Percentiles rank a stretch among this genome's conserved stretches.
phyloP scores from a whole-genome alignment of 352 stramenopile genomes.

The Globisporangium camurandrum region DNA sequence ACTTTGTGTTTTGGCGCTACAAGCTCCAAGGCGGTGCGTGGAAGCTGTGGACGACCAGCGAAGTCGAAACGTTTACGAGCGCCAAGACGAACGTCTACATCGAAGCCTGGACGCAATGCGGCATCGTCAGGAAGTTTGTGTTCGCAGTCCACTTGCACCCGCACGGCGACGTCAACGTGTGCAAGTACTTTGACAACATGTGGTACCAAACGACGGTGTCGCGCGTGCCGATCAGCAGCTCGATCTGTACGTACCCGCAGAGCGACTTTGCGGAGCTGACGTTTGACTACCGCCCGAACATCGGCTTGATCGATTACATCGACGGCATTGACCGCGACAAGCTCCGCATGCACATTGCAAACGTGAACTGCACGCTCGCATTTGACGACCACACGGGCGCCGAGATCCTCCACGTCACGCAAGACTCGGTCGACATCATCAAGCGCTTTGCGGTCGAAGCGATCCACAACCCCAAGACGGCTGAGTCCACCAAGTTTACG shows the following conservation, averaged over 20 bases:
- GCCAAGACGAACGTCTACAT: conserved; percentile 40
- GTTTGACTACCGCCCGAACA: conserved; percentile 50
- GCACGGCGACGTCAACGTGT: conserved; percentile 35
- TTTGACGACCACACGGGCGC: conserved; percentile 20
- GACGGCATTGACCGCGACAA: conserved; percentile 23
- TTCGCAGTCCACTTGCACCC: conserved; percentile 50
- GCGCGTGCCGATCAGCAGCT: conserved; percentile 18
- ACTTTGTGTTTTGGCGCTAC: conserved; percentile 70
- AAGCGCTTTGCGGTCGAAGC: conserved; percentile 49
- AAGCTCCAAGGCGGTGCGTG: conserved; percentile 24
- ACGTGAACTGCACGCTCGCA: conserved; percentile 32
- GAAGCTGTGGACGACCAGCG: conserved; percentile 23
- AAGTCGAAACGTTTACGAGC: conserved; percentile 25
- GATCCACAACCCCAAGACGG: conserved; percentile 29
- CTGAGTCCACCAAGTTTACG: conserved; percentile 29
- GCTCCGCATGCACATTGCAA: conserved; percentile 27
- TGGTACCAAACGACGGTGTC: conserved; percentile 53
- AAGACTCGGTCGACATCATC: conserved; percentile 33
- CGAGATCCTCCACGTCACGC: conserved; percentile 26
- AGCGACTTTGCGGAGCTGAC: conserved; percentile 64
- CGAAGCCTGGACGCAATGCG: conserved; percentile 57
- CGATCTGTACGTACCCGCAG: conserved; percentile 42
- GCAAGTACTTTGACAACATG: conserved; percentile 50
- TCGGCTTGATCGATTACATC: conserved; percentile 31
- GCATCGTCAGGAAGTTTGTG: conserved; percentile 29